These are phyloP conservation scores for Botrytis porri DNA, from an alignment of 2,329 filamentous ascomycete species.

Conservation along the genomic window DNA sequence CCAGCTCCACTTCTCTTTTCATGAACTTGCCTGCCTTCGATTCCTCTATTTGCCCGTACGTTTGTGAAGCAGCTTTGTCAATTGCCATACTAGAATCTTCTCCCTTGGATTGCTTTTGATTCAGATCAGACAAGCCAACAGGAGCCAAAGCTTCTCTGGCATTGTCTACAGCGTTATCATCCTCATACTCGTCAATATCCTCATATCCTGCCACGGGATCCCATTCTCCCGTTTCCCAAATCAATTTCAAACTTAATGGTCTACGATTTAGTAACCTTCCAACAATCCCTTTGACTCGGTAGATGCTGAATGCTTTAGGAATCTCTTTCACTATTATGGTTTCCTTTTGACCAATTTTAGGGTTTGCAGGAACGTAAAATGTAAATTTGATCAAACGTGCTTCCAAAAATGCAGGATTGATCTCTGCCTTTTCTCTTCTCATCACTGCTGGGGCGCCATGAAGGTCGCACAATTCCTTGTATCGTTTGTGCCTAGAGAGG, in stretches of 20 bases:
- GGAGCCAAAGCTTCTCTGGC: slow-evolving; percentile 20
- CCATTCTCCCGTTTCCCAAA: slow-evolving; percentile 91
- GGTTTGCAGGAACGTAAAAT: slow-evolving; percentile 42
- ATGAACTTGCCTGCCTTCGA: slow-evolving; percentile 56
- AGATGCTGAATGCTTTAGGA: slow-evolving; percentile 75
- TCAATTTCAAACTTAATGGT: slow-evolving; percentile 62
- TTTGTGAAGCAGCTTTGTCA: neutral
- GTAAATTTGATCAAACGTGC: slow-evolving; percentile 69
- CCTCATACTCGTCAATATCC: slow-evolving; percentile 54
- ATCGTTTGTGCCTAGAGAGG: slow-evolving; percentile 66
- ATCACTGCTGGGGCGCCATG: slow-evolving; percentile 70
- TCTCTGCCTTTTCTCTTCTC: slow-evolving; percentile 45
- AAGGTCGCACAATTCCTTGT: slow-evolving; percentile 66
- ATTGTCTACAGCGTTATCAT: slow-evolving; percentile 45
- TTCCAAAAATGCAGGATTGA: slow-evolving; percentile 79
- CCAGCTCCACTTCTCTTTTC: slow-evolving; percentile 75
- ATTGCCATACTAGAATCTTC: neutral
- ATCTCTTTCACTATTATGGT: slow-evolving; percentile 45
- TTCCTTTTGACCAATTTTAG: slow-evolving; percentile 23
- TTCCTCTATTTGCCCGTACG: neutral
- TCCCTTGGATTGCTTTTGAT: slow-evolving; percentile 30
- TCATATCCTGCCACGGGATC: slow-evolving; percentile 69
- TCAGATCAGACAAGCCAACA: slow-evolving; percentile 16
- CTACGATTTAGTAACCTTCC: slow-evolving; percentile 64
- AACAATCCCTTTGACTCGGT: slow-evolving; percentile 75